These are phyloP conservation scores for Cytospora piceicola DNA, from an alignment of 2,329 filamentous ascomycete genomes.

Conservation along the genomic window DNA sequence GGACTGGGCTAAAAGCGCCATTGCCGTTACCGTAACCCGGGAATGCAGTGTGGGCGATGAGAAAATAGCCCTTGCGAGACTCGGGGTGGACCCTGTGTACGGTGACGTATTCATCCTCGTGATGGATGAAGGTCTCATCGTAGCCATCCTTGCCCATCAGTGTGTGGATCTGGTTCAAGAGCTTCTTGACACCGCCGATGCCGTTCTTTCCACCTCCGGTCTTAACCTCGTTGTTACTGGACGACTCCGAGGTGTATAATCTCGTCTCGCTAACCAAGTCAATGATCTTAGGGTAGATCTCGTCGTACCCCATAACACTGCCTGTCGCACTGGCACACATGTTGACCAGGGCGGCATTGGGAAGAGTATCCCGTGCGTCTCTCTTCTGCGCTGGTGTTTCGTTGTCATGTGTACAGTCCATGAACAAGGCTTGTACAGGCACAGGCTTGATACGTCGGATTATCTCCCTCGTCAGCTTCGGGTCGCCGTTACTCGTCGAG, in stretches of 20 bases:
- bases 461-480: slow-evolving; percentile 59
- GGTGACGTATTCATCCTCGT: slow-evolving; percentile 94
- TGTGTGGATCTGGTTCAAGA: slow-evolving; percentile 92
- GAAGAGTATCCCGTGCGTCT: slow-evolving; percentile 89
- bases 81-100: slow-evolving; percentile 93
- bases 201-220: slow-evolving; percentile 75
- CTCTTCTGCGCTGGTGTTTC: slow-evolving; percentile 94
- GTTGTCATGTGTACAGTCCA: slow-evolving; percentile 99
- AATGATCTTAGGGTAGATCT: slow-evolving; percentile 91
- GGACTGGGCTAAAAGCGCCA: slow-evolving; percentile 76
- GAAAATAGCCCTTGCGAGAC: slow-evolving; percentile 89
- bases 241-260: slow-evolving; percentile 78
- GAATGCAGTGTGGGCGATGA: slow-evolving; percentile 95
- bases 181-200: slow-evolving; percentile 87
- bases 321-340: slow-evolving; percentile 96
- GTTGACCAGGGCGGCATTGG: slow-evolving; percentile 89
- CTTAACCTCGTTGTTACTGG: slow-evolving; percentile 61
- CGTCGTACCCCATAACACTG: slow-evolving; percentile 97
- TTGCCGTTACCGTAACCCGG: slow-evolving; percentile 87
- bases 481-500: slow-evolving; percentile 40
- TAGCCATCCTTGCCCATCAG: slow-evolving; percentile 96
- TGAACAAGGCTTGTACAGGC: slow-evolving; percentile 91
- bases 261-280: slow-evolving; percentile 90
- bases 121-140: slow-evolving; percentile 93
- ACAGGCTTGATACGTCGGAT: slow-evolving; percentile 83